phyloP scores from a whole-genome alignment of 805 yeast species.

The Saccharomycodes ludwigii region DNA sequence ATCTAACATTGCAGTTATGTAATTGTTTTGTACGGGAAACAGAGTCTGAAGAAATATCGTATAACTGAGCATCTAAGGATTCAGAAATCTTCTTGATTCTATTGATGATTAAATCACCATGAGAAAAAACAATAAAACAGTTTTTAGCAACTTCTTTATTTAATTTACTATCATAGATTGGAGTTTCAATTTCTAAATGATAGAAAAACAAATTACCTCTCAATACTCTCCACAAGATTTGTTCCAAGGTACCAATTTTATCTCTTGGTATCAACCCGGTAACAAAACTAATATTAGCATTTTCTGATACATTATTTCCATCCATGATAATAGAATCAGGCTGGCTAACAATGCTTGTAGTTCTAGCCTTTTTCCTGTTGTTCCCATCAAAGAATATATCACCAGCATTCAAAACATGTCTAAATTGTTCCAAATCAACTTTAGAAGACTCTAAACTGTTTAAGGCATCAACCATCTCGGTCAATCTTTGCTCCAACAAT shows the following conservation, averaged over 20 bases:
- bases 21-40: conserved; percentile 28
- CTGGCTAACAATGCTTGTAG: no score
- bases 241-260: conserved; percentile 48
- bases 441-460: conserved; percentile 45
- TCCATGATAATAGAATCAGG: conserved; percentile 7
- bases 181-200: conserved; percentile 41
- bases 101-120: conserved; percentile 48
- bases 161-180: conserved; percentile 42
- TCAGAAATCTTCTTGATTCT: conserved; percentile 56
- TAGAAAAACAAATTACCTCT: conserved; percentile 61
- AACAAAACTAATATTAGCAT: conserved; percentile 30
- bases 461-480: conserved; percentile 57
- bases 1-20: conserved; percentile 25
- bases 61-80: conserved; percentile 53
- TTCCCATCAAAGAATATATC: conserved; percentile 37
- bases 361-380: conserved; percentile 7
- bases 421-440: conserved; percentile 49
- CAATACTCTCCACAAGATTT: conserved; percentile 61
- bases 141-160: conserved; percentile 39
- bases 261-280: conserved; percentile 56
- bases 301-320: conserved; percentile 4
- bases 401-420: conserved; percentile 38
- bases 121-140: conserved; percentile 58
- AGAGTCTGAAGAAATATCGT: conserved; percentile 36
- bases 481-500: conserved; percentile 60